Base-by-base conservation (phyloP, 2,329 filamentous ascomycete species). In the Coniella lustricola region DNA sequence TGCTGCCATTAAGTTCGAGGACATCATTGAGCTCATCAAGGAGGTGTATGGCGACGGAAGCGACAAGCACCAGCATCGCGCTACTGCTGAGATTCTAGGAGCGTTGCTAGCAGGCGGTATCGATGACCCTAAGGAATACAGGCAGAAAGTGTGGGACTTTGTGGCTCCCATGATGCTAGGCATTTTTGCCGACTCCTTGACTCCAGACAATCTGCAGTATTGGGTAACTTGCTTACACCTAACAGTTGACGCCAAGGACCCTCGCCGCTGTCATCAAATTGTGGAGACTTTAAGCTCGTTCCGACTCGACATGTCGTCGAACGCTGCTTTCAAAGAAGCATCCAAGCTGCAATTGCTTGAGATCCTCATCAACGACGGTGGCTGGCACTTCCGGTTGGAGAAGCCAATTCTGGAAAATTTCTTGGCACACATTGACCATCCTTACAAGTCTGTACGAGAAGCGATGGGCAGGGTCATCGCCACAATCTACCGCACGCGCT, bases 251-350 rank as follows among this genome's bases (percentile, higher is more conserved):
- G 83, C 85, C 10, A 91, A 93, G 60, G 93, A 98, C 65, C 91
- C 93, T 12, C 81, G 94, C 38, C 82, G 91, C 54, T 83, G 83
- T 3, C 90, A 86, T 73, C 91, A 95, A 55, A 76, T 98, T 54
- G 79, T 95, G 32, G 85, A 93, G 55, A 85, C 82, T 66, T 74
- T 98, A 17, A 80, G 85, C 40, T 81, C 83, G 46, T 97, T 97
- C 77, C 80, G 89, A 25, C 75, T 98, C 9, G 93, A 98, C 63
- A 91, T 97, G 84, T 75, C 81, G 5, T 96, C 91, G 0, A 96
- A 97, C 62, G 93, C 94, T 3, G 93, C 93, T 0, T 98, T 98
- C 76, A 98, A 98, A 65, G 94, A 98, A 64, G 95, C 91, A 48
- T 94, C 91, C 22, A 96, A 97, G 70, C 88, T 98, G 14, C 85